Conservation (phyloP, 1,284 basidiomycete species). For the Lentinula novae-zelandiae region DNA sequence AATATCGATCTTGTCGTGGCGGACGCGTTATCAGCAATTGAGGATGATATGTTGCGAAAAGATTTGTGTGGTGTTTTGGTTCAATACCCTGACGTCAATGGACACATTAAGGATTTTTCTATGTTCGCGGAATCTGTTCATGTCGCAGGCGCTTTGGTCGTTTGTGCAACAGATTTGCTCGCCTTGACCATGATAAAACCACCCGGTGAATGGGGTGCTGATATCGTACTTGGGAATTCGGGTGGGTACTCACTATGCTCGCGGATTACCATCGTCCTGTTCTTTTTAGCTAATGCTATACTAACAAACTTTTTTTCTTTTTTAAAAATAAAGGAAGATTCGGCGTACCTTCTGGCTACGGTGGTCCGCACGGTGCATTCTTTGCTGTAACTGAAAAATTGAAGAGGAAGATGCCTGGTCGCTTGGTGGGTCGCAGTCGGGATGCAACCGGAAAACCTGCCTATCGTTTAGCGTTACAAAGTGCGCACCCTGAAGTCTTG, state of each 20-base stretch:
- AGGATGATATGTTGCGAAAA: conserved; percentile 51
- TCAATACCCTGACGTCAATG: conserved; percentile 92
- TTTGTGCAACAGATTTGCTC: conserved; percentile 89
- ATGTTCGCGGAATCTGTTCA: conserved; percentile 71
- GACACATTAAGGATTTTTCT: conserved; percentile 77
- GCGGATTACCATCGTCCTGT: background rate
- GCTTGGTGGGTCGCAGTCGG: conserved; percentile 88
- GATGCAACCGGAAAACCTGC: conserved; percentile 84
- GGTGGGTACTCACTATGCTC: background rate
- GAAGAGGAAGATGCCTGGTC: conserved; percentile 97
- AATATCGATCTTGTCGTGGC: conserved; percentile 78
- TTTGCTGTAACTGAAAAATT: conserved; percentile 92
- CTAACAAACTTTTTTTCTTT: background rate
- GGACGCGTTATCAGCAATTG: conserved; percentile 49
- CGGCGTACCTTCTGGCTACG: conserved; percentile 89
- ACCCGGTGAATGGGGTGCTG: conserved; percentile 98
- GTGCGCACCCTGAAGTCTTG: conserved; percentile 40
- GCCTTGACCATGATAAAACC: conserved; percentile 93
- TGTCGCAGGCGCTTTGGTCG: conserved; percentile 72
- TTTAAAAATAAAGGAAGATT: conserved; percentile 62
- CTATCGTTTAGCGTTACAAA: conserved; percentile 92
- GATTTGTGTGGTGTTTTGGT: conserved; percentile 87
- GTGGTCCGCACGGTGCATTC: conserved; percentile 93
- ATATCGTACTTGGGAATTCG: conserved; percentile 93
- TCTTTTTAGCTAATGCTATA: background rate